Evolutionary conservation across 768 basidiomycete genomes (phyloP).

Genomic region (Rhodosporidiobolus odoratus): DNA sequence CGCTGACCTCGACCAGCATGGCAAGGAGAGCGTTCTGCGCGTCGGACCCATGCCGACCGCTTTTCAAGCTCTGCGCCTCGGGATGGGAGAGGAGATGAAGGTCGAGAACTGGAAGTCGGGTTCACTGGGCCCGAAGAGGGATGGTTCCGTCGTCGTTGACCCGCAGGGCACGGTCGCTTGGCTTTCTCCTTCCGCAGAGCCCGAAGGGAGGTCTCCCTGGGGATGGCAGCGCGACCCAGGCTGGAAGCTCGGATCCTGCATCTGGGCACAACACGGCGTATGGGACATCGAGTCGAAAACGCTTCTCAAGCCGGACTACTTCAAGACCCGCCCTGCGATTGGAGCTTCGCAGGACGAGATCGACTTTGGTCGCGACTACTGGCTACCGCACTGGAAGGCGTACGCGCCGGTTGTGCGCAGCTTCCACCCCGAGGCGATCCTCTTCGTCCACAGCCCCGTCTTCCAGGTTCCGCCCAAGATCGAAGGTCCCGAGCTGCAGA

Average conservation of each 20-base stretch:
- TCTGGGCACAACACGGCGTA: slow-evolving; percentile 84
- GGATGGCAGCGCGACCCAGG: slow-evolving; percentile 70
- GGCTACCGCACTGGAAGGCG: slow-evolving; percentile 63
- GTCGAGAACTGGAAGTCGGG: slow-evolving; percentile 80
- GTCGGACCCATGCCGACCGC: slow-evolving; percentile 85
- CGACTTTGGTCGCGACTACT: slow-evolving; percentile 71
- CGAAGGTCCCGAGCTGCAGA: slow-evolving; percentile 50
- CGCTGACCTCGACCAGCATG: slow-evolving; percentile 62
- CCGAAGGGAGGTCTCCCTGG: slow-evolving; percentile 56
- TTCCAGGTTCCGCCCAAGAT: slow-evolving; percentile 67
- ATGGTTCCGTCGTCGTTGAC: slow-evolving; percentile 73
- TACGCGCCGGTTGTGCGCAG: slow-evolving; percentile 59
- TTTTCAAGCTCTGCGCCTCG: slow-evolving; percentile 73
- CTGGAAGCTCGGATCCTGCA: slow-evolving; percentile 71
- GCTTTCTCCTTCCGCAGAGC: slow-evolving; percentile 55
- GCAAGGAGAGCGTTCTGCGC: slow-evolving; percentile 65
- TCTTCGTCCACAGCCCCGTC: slow-evolving; percentile 88
- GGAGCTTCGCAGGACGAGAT: slow-evolving; percentile 47
- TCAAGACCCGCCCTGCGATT: slow-evolving; percentile 51
- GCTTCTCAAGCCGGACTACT: slow-evolving; percentile 70
- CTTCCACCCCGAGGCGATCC: slow-evolving; percentile 72
- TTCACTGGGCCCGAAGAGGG: slow-evolving; percentile 65
- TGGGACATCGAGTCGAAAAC: slow-evolving; percentile 71
- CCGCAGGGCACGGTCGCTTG: slow-evolving; percentile 75
- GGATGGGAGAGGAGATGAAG: slow-evolving; percentile 76